Evolutionary conservation across 176 grass and related monocot species (phyloP).

Genomic region (Thalia dealbata): DNA sequence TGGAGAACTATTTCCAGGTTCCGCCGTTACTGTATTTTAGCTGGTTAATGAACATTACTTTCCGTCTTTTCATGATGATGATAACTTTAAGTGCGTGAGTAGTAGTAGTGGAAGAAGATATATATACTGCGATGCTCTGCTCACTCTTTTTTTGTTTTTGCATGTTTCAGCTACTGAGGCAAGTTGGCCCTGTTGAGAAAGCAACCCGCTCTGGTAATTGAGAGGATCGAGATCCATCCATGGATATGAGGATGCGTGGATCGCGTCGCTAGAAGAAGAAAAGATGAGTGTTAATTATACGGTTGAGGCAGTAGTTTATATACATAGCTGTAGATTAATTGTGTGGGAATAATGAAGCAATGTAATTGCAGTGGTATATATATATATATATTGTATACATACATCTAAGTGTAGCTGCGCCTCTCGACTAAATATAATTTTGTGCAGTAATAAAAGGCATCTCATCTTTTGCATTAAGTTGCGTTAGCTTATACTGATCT

Average conservation of each 20-base stretch:
- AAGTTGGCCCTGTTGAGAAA: conserved; percentile 55
- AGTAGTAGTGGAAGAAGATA: too few species aligned
- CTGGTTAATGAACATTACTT: not conserved
- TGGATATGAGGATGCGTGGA: not conserved
- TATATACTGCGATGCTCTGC: not conserved
- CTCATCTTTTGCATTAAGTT: too few species aligned
- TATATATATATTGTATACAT: too few species aligned
- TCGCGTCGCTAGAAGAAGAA: not conserved
- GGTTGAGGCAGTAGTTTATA: too few species aligned
- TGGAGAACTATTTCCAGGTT: conserved; percentile 99
- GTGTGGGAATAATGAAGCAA: too few species aligned
- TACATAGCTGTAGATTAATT: too few species aligned
- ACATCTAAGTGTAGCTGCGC: too few species aligned
- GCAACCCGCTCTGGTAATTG: conserved; percentile 41
- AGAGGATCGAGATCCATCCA: not conserved
- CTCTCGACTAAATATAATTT: too few species aligned
- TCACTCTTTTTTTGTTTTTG: not conserved
- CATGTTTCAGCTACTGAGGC: conserved; percentile 43
- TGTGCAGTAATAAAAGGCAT: too few species aligned
- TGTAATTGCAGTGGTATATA: too few species aligned
- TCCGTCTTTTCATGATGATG: not conserved
- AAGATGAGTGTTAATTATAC: too few species aligned
- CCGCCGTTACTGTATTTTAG: conserved; percentile 11
- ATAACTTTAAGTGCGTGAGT: not conserved
- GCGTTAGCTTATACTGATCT: too few species aligned